A percentile compares a stretch with the other conserved stretches of the same genome.
phyloP scores from a whole-genome alignment of 2,329 filamentous ascomycete genomes.

The Aspergillus eucalypticola region DNA sequence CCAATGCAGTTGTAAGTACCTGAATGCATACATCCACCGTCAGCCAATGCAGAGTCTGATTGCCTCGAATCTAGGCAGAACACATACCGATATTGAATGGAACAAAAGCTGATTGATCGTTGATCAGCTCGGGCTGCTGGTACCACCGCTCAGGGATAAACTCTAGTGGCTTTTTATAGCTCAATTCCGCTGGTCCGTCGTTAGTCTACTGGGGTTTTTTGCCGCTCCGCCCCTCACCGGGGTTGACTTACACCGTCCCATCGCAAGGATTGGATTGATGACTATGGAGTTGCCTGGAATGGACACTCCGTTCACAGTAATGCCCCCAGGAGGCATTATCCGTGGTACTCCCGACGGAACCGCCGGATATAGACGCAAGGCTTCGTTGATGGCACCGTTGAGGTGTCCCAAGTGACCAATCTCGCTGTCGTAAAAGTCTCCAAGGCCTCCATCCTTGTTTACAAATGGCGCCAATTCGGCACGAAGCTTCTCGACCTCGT shows the following conservation, averaged over 20 bases:
- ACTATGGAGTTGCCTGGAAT: slow-evolving; percentile 25
- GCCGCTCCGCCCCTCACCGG: not conserved
- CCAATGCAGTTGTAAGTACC: slow-evolving; percentile 41
- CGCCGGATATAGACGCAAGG: slow-evolving; percentile 14
- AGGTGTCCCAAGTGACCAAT: slow-evolving; percentile 16
- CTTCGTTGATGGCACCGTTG: slow-evolving; percentile 21
- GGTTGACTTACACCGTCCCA: slow-evolving; percentile 26
- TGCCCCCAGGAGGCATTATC: slow-evolving; percentile 19
- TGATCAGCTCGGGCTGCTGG: slow-evolving; percentile 34
- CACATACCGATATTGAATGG: slow-evolving; percentile 36
- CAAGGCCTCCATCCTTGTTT: not conserved
- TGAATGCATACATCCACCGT: slow-evolving; percentile 3
- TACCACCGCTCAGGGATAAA: slow-evolving; percentile 38
- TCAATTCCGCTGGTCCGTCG: slow-evolving; percentile 23
- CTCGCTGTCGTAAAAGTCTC: slow-evolving; percentile 2
- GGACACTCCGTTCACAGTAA: slow-evolving; percentile 18
- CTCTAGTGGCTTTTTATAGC: slow-evolving; percentile 29
- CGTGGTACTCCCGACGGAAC: slow-evolving; percentile 14
- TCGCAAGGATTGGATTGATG: slow-evolving; percentile 23
- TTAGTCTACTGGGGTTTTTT: not conserved
- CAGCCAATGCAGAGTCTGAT: no score
- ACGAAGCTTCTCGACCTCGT: slow-evolving; percentile 31
- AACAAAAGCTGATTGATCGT: slow-evolving; percentile 35
- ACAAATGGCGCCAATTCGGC: slow-evolving; percentile 32
- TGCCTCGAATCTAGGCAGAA: no score